These are phyloP conservation scores for Verticillium alfalfae DNA, from an alignment of 2,329 filamentous ascomycete genomes.

Conservation along the genomic window DNA sequence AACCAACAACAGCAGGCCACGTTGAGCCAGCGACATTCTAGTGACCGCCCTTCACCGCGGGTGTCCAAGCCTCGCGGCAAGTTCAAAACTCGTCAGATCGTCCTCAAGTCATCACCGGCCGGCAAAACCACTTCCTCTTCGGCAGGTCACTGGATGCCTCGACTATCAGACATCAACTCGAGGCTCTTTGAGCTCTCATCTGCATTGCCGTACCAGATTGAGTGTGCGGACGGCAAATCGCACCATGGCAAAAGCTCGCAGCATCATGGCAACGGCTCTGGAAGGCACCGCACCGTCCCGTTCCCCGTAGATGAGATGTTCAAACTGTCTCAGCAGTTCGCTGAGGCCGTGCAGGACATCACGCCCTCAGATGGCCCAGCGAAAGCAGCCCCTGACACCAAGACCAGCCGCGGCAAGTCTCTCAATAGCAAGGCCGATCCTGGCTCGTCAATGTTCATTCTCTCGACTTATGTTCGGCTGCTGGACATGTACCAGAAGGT, in stretches of 20 bases:
- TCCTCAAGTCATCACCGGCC: slow-evolving; percentile 13
- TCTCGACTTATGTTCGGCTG: slow-evolving; percentile 31
- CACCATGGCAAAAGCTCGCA: background rate
- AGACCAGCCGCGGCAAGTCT: slow-evolving; percentile 1
- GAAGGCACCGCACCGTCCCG: slow-evolving; percentile 4
- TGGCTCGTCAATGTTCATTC: slow-evolving; percentile 29
- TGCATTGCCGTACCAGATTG: slow-evolving; percentile 20
- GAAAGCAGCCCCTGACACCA: background rate
- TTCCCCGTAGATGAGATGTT: slow-evolving; percentile 37
- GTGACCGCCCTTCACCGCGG: background rate
- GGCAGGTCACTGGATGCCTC: slow-evolving; percentile 29
- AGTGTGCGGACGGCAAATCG: slow-evolving; percentile 6
- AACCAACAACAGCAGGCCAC: background rate
- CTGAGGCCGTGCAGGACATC: slow-evolving; percentile 24
- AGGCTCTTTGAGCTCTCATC: slow-evolving; percentile 30
- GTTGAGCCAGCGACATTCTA: background rate
- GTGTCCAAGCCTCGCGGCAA: background rate
- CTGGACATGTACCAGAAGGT: slow-evolving; percentile 34
- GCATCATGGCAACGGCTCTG: background rate
- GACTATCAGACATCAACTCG: slow-evolving; percentile 30
- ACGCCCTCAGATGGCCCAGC: slow-evolving; percentile 5
- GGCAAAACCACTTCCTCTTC: slow-evolving; percentile 4
- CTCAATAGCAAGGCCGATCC: slow-evolving; percentile 20
- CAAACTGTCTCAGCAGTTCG: slow-evolving; percentile 28
- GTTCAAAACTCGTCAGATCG: slow-evolving; percentile 22